These are phyloP conservation scores for Spergularia bocconei DNA, from an alignment of 148 eudicot genomes.

Conservation along the genomic window DNA sequence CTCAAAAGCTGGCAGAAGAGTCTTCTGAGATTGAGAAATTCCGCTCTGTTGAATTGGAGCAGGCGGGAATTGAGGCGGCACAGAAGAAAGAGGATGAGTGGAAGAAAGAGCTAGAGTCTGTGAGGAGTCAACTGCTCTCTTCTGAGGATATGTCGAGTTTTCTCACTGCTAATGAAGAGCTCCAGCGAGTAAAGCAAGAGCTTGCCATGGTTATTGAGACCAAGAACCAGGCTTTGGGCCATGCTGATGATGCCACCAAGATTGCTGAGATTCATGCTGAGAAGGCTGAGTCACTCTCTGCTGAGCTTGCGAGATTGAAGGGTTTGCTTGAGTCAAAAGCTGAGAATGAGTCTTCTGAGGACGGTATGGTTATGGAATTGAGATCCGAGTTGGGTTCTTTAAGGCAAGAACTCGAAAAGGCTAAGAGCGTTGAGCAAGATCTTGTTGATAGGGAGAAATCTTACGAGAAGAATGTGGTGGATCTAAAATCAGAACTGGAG, in stretches of 20 bases:
- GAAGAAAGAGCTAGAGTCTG: constrained; percentile 68
- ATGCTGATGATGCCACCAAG: constrained; percentile 90
- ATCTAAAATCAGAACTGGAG: constrained; percentile 54
- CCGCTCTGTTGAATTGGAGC: constrained; percentile 80
- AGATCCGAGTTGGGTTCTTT: constrained; percentile 54
- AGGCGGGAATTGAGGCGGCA: constrained; percentile 69
- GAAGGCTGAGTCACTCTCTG: constrained; percentile 58
- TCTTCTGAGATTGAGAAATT: constrained; percentile 84
- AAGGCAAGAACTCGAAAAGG: constrained; percentile 51
- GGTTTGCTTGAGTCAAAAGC: constrained; percentile 55
- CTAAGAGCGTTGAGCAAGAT: constrained; percentile 43
- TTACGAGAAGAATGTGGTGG: constrained; percentile 34
- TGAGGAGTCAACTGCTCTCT: constrained; percentile 62
- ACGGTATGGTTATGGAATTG: constrained; percentile 44
- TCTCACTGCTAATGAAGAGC: constrained; percentile 63
- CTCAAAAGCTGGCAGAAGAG: constrained; percentile 85
- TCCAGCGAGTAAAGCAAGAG: constrained; percentile 66
- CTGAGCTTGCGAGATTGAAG: constrained; percentile 69
- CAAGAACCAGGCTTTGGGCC: constrained; percentile 67
- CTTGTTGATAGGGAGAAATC: constrained; percentile 50
- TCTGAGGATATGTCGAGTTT: constrained; percentile 55
- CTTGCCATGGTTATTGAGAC: constrained; percentile 52
- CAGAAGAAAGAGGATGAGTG: constrained; percentile 81
- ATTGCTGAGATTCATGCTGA: constrained; percentile 74
- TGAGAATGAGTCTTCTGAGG: constrained; percentile 47